Evolutionary conservation across 352 stramenopile genomes (phyloP).

Genomic region (Pythium periplocum): DNA sequence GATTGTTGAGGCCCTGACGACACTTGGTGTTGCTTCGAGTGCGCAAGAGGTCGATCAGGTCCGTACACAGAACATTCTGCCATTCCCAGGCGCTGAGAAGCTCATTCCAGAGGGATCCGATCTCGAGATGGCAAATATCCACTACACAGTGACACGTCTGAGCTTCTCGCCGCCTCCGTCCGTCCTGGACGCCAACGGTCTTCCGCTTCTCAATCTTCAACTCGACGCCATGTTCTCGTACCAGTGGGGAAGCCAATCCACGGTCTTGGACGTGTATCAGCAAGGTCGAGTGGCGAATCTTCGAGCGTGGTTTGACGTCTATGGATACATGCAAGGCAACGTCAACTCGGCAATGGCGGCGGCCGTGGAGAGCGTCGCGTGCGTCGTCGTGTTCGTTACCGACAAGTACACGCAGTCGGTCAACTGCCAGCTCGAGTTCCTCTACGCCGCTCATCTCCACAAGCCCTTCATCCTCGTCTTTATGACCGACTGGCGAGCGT

Average conservation of each 20-base stretch:
- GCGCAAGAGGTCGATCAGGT: slow-evolving; percentile 1
- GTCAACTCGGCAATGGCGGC: slow-evolving; percentile 58
- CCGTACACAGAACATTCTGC: background rate
- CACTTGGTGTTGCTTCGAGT: slow-evolving; percentile 2
- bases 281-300: slow-evolving; percentile 32
- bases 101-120: slow-evolving; percentile 22
- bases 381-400: slow-evolving; percentile 51
- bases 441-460: slow-evolving; percentile 30
- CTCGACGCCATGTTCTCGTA: slow-evolving; percentile 61
- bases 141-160: slow-evolving; percentile 36
- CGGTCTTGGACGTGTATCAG: slow-evolving; percentile 36
- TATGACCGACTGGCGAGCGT: slow-evolving; percentile 24
- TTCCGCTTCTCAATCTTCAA: slow-evolving; percentile 28
- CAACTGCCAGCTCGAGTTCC: slow-evolving; percentile 58
- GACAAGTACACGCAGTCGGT: slow-evolving; percentile 36
- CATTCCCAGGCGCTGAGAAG: slow-evolving; percentile 1
- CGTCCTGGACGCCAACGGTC: slow-evolving; percentile 32
- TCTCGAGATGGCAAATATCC: slow-evolving; percentile 17
- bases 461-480: slow-evolving; percentile 47
- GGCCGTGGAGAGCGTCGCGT: slow-evolving; percentile 48
- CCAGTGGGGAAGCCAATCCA: slow-evolving; percentile 37
- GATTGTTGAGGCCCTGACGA: slow-evolving; percentile 1
- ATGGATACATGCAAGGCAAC: slow-evolving; percentile 61
- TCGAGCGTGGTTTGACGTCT: slow-evolving; percentile 52
- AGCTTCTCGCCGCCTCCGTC: slow-evolving; percentile 20